Base-by-base conservation (phyloP, 306 rosid species). In the Calophaca sinica region DNA sequence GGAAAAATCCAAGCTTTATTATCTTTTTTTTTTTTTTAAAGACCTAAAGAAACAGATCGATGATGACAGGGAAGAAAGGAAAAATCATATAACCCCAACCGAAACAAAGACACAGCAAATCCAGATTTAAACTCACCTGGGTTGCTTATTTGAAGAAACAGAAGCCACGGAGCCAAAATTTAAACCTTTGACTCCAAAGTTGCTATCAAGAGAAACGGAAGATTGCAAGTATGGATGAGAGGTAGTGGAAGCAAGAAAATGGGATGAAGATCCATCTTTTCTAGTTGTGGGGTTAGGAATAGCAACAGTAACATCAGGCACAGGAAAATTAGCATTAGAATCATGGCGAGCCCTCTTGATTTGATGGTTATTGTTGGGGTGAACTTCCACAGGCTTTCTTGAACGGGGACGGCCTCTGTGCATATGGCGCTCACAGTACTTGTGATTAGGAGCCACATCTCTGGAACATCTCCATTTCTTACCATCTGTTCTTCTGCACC, bases 351-450 rank as follows among this genome's bases (percentile, higher is more conserved):
- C 45, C 84, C 73, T 89, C 70, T 89, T 89, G 66, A 68, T 74
- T 49, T 55, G 85, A 9, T 68, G 63, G 28, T 39, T 55, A 53
- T 10, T 52, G 45, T 2, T 57, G 65, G 6, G 68, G 65, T 32
- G 88, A 85, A 81, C 70, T 90, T 91, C 97, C 97, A 91, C 97
- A 89, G 84, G 94, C 97, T 91, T 91, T 91, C 97, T 91, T 91
- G 97, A 91, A 91, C 97, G 97, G 84, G 93, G 91, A 83, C 97
- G 96, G 12, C 97, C 96, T 91, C 97, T 86, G 63, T 91, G 93
- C 91, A 91, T 85, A 78, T 91, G 97, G 38, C 96, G 89, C 78
- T 89, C 97, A 50, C 97, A 91, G 29, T 91, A 91, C 81, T 86
- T 91, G 49, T 89, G 89, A 10, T 80, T 84, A 12, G 90, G 91